phyloP scores from a whole-genome alignment of 2,329 filamentous ascomycete genomes.

The Fusarium staphyleae region DNA sequence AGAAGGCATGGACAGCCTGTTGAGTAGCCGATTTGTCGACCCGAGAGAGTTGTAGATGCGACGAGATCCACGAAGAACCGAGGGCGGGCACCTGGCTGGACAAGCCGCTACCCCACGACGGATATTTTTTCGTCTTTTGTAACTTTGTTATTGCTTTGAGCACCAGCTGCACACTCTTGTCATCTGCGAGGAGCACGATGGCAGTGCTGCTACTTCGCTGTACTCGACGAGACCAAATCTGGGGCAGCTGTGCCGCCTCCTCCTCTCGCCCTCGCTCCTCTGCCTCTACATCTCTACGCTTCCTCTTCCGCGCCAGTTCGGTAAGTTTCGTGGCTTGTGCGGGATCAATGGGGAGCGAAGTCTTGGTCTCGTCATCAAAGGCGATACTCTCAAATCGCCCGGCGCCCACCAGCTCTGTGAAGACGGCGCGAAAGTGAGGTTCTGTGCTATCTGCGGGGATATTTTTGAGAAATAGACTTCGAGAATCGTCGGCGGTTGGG shows the following conservation, averaged over 20 bases:
- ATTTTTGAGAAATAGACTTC: constrained; percentile 91
- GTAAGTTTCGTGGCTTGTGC: constrained; percentile 54
- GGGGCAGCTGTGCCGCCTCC: constrained; percentile 68
- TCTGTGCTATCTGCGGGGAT: constrained; percentile 85
- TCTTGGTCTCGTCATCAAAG: constrained; percentile 70
- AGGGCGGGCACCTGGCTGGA: constrained; percentile 63
- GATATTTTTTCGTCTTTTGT: constrained; percentile 64
- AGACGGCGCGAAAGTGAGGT: constrained; percentile 76
- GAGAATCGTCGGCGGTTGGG: constrained; percentile 73
- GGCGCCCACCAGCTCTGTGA: constrained; percentile 75
- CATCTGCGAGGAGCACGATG: constrained; percentile 83
- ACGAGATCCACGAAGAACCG: constrained; percentile 64
- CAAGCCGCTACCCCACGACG: constrained; percentile 73
- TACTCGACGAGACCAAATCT: constrained; percentile 75
- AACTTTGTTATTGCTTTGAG: constrained; percentile 76
- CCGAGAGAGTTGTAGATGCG: constrained; percentile 75
- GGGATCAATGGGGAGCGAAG: constrained; percentile 53
- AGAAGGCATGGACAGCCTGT: constrained; percentile 81
- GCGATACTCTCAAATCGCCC: constrained; percentile 79
- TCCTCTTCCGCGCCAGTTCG: constrained; percentile 51
- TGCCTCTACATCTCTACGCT: constrained; percentile 59
- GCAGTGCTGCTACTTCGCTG: constrained; percentile 79
- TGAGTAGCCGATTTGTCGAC: constrained; percentile 74
- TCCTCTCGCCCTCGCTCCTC: constrained; percentile 62
- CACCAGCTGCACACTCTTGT: constrained; percentile 76